Conservation (phyloP, 257 asterid species). For the Lithospermum erythrorhizon region DNA sequence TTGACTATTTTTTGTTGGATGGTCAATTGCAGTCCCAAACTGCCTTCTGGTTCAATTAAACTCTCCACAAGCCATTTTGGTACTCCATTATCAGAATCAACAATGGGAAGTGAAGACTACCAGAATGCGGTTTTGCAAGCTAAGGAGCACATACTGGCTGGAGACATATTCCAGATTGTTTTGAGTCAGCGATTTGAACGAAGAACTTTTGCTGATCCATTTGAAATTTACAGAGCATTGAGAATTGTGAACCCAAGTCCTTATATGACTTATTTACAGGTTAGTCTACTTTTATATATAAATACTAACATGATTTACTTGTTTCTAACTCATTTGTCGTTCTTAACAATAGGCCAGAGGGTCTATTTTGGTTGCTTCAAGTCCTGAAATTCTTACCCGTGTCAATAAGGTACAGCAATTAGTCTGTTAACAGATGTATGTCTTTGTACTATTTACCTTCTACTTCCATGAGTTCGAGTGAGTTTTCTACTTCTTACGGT, state of each 20-base stretch:
- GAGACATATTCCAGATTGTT: constrained; percentile 96
- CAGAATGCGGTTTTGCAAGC: constrained; percentile 65
- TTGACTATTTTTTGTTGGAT: constrained; percentile 10
- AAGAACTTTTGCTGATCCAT: constrained; percentile 90
- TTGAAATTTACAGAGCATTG: constrained; percentile 94
- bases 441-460: neutral
- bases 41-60: constrained; percentile 70
- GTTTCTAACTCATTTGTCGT: constrained; percentile 11
- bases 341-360: constrained; percentile 73
- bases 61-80: constrained; percentile 66
- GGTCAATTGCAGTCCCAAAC: constrained; percentile 53
- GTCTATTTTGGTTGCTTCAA: constrained; percentile 87
- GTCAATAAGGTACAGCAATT: constrained; percentile 55
- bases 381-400: constrained; percentile 95
- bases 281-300: constrained; percentile 13
- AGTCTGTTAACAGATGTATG: neutral
- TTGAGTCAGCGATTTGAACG: constrained; percentile 97
- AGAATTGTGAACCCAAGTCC: constrained; percentile 98
- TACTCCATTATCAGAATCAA: constrained; percentile 51
- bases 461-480: neutral
- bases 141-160: constrained; percentile 94
- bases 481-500: neutral
- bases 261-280: constrained; percentile 94
- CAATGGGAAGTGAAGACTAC: constrained; percentile 65
- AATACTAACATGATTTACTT: neutral